Conservation (phyloP, 306 rosid genomes). For the Elaeagnus macrophylla region DNA sequence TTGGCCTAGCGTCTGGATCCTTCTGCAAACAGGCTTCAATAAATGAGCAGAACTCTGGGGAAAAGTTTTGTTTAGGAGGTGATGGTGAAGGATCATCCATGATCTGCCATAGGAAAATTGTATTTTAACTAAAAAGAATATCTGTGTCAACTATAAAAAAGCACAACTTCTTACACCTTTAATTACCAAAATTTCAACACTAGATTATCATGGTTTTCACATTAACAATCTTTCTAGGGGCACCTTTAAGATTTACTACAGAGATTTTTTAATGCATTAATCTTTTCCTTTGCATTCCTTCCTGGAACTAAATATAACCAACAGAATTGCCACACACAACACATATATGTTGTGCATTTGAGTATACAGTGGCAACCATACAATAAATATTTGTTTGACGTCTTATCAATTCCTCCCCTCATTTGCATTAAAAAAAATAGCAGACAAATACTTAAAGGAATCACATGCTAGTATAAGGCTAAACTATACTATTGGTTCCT, state of each 20-base stretch:
- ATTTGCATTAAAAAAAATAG: neutral
- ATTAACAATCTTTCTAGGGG: too few species aligned
- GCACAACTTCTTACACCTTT: too few species aligned
- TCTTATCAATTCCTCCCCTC: neutral
- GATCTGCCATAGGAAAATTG: constrained; percentile 41
- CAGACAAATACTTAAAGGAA: neutral
- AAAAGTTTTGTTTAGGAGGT: constrained; percentile 67
- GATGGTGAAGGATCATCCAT: constrained; percentile 95
- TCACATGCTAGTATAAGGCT: neutral
- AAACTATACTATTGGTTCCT: neutral
- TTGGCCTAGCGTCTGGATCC: constrained; percentile 80
- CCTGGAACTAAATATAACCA: neutral
- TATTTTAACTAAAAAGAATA: constrained; percentile 10
- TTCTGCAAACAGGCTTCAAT: constrained; percentile 84
- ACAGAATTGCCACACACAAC: neutral
- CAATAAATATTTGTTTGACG: neutral
- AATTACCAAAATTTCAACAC: too few species aligned
- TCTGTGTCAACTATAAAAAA: too few species aligned
- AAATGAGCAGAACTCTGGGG: constrained; percentile 85
- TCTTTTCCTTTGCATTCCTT: too few species aligned
- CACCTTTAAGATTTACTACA: too few species aligned
- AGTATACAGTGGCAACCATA: neutral
- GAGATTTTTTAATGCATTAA: too few species aligned
- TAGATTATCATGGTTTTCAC: too few species aligned
- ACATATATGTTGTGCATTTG: neutral